A percentile compares a stretch with the other conserved stretches of the same genome.
These are phyloP conservation scores for Fusarium bactridioides DNA, from an alignment of 2,329 filamentous ascomycete species.

Conservation along the genomic window DNA sequence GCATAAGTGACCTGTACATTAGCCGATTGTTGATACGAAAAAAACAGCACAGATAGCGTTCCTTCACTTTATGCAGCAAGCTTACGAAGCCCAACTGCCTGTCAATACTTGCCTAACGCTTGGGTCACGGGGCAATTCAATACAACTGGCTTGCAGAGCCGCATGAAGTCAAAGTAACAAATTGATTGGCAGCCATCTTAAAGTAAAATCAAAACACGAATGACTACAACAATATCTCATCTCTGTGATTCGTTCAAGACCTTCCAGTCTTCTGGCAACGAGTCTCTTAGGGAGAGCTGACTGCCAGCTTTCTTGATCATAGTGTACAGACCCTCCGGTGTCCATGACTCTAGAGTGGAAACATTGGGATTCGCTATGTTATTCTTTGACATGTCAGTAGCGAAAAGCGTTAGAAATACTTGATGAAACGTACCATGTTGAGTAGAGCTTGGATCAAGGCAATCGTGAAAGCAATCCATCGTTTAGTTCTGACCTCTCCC, in stretches of 20 bases:
- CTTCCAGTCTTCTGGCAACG: background rate
- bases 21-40: too few species aligned
- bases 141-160: background rate
- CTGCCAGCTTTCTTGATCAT: background rate
- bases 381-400: rapidly evolving
- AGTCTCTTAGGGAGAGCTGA: background rate
- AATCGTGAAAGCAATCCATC: background rate
- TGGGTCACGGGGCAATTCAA: rapidly evolving
- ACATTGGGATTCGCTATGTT: background rate
- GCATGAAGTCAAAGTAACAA: background rate
- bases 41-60: too few species aligned
- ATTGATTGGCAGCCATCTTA: background rate
- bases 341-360: background rate
- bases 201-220: rapidly evolving
- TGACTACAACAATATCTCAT: background rate
- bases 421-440: background rate
- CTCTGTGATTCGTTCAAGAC: background rate
- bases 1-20: too few species aligned
- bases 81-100: too few species aligned
- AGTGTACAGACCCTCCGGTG: background rate
- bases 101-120: rapidly evolving
- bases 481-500: background rate
- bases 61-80: background rate
- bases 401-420: rapidly evolving
- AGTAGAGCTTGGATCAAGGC: background rate